Percentiles rank a stretch among this genome's conserved stretches.
Evolutionary conservation across 2,329 filamentous ascomycete species (phyloP).

Genomic region (Apiospora sp.): DNA sequence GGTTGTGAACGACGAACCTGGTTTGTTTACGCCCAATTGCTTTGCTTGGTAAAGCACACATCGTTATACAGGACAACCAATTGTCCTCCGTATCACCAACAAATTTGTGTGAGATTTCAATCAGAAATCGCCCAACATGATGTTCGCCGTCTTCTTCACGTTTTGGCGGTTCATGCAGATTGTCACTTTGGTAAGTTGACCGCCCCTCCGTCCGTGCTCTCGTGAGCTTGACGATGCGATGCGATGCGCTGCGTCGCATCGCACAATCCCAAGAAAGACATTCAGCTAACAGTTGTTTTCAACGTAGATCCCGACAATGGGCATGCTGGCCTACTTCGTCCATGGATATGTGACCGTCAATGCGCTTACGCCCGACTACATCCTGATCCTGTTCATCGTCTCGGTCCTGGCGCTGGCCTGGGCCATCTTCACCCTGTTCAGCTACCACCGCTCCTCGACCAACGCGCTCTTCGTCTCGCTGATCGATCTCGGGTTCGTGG

Average conservation of each 20-base stretch:
- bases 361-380: slow-evolving; percentile 65
- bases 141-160: slow-evolving; percentile 70
- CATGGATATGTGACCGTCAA: slow-evolving; percentile 65
- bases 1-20: background rate
- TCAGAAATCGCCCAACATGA: slow-evolving; percentile 52
- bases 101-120: background rate
- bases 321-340: slow-evolving; percentile 74
- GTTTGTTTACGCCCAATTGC: background rate
- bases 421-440: slow-evolving; percentile 71
- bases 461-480: slow-evolving; percentile 69
- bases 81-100: background rate
- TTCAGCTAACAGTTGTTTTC: background rate
- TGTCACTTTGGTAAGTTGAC: slow-evolving; percentile 63
- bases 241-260: background rate
- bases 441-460: slow-evolving; percentile 67
- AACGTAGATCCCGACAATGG: slow-evolving; percentile 67
- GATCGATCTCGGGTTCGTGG: slow-evolving; percentile 68
- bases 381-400: slow-evolving; percentile 74
- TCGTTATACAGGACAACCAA: background rate
- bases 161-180: slow-evolving; percentile 70
- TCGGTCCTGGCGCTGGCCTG: slow-evolving; percentile 69
- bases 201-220: background rate
- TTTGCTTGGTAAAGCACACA: background rate
- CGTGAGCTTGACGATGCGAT: background rate
- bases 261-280: background rate